A percentile compares a stretch with the other conserved stretches of the same genome.
phyloP scores from a whole-genome alignment of 768 basidiomycete species.

The Symmetrospora coprosmae region DNA sequence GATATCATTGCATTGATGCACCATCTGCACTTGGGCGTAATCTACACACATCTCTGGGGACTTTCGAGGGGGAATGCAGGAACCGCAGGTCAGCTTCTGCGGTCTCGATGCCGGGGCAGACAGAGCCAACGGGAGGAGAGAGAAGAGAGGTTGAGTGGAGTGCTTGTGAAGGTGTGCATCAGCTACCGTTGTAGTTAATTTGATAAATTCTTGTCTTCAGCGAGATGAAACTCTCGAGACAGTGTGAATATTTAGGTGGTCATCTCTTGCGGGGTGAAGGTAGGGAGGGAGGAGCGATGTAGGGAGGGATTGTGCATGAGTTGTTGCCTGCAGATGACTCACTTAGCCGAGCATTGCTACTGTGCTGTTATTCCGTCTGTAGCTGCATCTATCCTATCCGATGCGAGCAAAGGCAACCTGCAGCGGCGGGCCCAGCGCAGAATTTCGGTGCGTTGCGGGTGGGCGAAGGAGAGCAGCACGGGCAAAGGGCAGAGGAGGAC shows the following conservation, averaged over 20 bases:
- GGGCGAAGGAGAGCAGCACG: neutral
- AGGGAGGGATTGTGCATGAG: neutral
- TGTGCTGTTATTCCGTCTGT: neutral
- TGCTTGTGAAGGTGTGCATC: neutral
- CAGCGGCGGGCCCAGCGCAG: no score
- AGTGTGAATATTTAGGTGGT: conserved; percentile 21
- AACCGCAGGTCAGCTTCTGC: neutral
- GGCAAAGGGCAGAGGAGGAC: neutral
- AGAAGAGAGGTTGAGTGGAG: neutral
- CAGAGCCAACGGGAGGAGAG: neutral
- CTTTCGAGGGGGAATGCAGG: neutral
- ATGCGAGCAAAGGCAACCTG: no score
- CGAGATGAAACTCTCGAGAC: conserved; percentile 6
- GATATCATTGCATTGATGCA: neutral
- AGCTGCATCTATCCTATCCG: no score
- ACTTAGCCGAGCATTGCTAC: neutral
- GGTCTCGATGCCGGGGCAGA: no score
- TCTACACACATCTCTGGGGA: neutral
- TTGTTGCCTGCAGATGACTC: neutral
- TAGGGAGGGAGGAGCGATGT: neutral
- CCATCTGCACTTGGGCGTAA: neutral
- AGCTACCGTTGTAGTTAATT: conserved; percentile 22
- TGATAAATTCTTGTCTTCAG: conserved; percentile 15
- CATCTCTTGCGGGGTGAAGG: neutral
- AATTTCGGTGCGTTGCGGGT: no score